These are phyloP conservation scores for Penicillium corylophilum DNA, from an alignment of 2,329 filamentous ascomycete species.

Conservation along the genomic window DNA sequence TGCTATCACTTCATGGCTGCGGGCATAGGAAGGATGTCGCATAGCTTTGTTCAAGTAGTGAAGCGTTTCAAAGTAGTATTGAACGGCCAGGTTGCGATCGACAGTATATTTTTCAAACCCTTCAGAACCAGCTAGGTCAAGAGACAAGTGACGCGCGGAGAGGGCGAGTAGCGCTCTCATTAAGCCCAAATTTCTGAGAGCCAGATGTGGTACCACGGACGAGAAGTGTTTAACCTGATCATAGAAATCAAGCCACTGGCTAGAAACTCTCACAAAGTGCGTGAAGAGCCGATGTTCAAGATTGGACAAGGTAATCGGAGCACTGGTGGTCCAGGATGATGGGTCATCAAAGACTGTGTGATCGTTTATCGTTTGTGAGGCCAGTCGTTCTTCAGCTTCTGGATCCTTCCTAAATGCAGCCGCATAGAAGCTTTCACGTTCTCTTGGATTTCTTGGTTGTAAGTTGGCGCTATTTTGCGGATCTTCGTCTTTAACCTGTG, in stretches of 20 bases:
- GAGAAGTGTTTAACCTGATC: slow-evolving; percentile 14
- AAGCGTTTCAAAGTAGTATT: slow-evolving; percentile 63
- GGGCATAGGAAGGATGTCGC: slow-evolving; percentile 57
- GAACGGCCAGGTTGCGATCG: slow-evolving; percentile 43
- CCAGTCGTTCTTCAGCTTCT: slow-evolving; percentile 8
- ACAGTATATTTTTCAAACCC: slow-evolving; percentile 19
- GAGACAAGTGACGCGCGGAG: slow-evolving; percentile 7
- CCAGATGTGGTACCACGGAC: slow-evolving; percentile 9
- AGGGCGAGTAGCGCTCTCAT: slow-evolving; percentile 15
- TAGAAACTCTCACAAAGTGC: slow-evolving; percentile 12
- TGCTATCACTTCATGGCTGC: slow-evolving; percentile 57
- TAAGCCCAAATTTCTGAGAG: slow-evolving; percentile 12
- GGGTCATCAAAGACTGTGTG: slow-evolving; percentile 5
- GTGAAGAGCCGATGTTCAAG: slow-evolving; percentile 11
- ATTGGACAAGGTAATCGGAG: slow-evolving; percentile 5
- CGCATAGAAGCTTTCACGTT: slow-evolving; percentile 18
- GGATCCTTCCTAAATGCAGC: slow-evolving; percentile 11
- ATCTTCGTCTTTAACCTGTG: slow-evolving; percentile 2
- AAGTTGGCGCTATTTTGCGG: slow-evolving; percentile 16
- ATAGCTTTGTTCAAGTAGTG: slow-evolving; percentile 62
- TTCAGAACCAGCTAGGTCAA: slow-evolving; percentile 7
- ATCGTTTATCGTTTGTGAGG: slow-evolving; percentile 1
- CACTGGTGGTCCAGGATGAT: slow-evolving; percentile 9
- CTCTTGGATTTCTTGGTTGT: slow-evolving; percentile 11
- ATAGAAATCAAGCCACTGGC: slow-evolving; percentile 19